Percentiles rank a stretch among this genome's conserved stretches.
phyloP scores from a whole-genome alignment of 2,329 filamentous ascomycete genomes.

The Colletotrichum lentis region DNA sequence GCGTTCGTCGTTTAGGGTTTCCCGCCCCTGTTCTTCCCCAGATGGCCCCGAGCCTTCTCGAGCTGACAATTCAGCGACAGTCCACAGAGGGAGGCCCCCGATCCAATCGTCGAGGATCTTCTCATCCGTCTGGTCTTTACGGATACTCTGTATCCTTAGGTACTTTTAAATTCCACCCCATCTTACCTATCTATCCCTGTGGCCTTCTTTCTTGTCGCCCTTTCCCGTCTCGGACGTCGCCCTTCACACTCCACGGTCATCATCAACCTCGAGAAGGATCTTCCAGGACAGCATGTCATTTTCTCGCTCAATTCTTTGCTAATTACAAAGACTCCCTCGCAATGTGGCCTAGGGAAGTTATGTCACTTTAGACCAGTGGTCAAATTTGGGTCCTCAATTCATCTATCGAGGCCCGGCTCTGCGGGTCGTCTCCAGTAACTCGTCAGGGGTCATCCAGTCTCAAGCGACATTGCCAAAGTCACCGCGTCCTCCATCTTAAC shows the following conservation, averaged over 20 bases:
- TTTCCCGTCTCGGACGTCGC: neutral
- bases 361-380: neutral
- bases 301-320: neutral
- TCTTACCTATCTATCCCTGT: neutral
- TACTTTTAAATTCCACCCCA: neutral
- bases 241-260: neutral
- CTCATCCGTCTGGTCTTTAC: neutral
- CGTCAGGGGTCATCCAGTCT: conserved; percentile 18
- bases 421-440: conserved; percentile 12
- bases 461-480: neutral
- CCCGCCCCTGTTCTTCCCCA: conserved; percentile 31
- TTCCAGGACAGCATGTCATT: neutral
- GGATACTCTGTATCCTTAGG: too few species aligned
- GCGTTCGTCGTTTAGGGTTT: conserved; percentile 14
- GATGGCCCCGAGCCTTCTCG: conserved; percentile 25
- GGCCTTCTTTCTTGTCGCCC: neutral
- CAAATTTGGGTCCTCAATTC: neutral
- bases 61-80: neutral
- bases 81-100: neutral
- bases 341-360: neutral
- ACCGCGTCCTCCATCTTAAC: conserved; percentile 3
- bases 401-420: conserved; percentile 2
- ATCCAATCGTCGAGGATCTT: neutral
- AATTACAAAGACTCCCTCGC: neutral
- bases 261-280: neutral